Percentiles rank a stretch among this genome's conserved stretches.
These are phyloP conservation scores for Mycena filopes DNA, from an alignment of 768 basidiomycete species.

Conservation along the genomic window DNA sequence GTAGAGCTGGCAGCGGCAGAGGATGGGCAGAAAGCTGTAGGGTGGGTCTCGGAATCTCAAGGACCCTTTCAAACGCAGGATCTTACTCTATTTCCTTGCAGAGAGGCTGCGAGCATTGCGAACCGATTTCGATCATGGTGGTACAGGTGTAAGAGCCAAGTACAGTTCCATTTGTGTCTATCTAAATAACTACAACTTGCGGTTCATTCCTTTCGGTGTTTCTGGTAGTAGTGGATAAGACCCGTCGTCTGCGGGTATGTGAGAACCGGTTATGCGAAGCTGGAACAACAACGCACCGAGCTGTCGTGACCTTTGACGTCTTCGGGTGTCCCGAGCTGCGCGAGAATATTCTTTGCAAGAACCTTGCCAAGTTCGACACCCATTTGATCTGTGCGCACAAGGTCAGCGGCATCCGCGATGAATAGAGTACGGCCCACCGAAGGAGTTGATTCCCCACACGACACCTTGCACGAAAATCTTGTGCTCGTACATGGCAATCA, in stretches of 20 bases:
- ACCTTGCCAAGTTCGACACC: constrained; percentile 99
- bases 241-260: constrained; percentile 79
- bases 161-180: constrained; percentile 14
- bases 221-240: constrained; percentile 97
- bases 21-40: constrained; percentile 79
- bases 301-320: constrained; percentile 91
- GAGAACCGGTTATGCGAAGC: background rate
- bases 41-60: background rate
- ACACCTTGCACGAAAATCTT: constrained; percentile 99
- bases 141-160: constrained; percentile 1
- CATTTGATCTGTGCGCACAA: constrained; percentile 84
- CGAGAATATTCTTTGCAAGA: constrained; percentile 94
- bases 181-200: constrained; percentile 24
- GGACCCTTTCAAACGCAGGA: background rate
- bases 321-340: constrained; percentile 81
- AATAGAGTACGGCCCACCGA: constrained; percentile 65
- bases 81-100: constrained; percentile 60
- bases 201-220: constrained; percentile 59
- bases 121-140: constrained; percentile 63
- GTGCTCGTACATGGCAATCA: constrained; percentile 96
- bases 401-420: background rate
- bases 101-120: constrained; percentile 65
- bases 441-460: constrained; percentile 99
- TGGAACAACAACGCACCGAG: constrained; percentile 64
- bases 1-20: constrained; percentile 65